Evolutionary conservation across 2,329 filamentous ascomycete genomes (phyloP).

Genomic region (Colletotrichum chlorophyti): DNA sequence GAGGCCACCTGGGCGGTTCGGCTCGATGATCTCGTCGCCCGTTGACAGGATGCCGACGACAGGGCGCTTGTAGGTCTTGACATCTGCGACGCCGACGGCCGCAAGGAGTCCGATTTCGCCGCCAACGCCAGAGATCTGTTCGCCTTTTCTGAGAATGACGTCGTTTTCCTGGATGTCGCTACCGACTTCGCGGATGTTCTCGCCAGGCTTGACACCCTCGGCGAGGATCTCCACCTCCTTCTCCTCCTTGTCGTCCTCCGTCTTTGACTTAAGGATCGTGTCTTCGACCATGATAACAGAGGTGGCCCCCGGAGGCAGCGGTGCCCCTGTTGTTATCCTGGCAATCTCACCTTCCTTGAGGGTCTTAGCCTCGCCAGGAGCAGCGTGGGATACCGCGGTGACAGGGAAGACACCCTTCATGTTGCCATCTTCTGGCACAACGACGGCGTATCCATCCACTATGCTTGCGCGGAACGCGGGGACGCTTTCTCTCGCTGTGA

Average conservation of each 20-base stretch:
- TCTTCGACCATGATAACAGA: constrained; percentile 98
- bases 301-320: constrained; percentile 85
- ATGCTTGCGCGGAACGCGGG: constrained; percentile 96
- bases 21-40: constrained; percentile 89
- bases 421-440: constrained; percentile 66
- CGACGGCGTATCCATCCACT: constrained; percentile 93
- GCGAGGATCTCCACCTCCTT: constrained; percentile 87
- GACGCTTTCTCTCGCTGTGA: constrained; percentile 81
- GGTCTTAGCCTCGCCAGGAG: constrained; percentile 69
- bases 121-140: constrained; percentile 84
- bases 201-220: constrained; percentile 73
- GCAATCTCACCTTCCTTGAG: constrained; percentile 80
- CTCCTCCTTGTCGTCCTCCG: constrained; percentile 84
- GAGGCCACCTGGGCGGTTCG: constrained; percentile 68
- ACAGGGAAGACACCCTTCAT: constrained; percentile 87
- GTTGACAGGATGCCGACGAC: constrained; percentile 89
- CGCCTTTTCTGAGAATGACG: constrained; percentile 76
- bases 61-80: constrained; percentile 77
- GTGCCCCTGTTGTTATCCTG: constrained; percentile 93
- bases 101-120: constrained; percentile 92
- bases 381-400: constrained; percentile 83
- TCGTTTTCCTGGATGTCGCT: constrained; percentile 80
- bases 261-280: constrained; percentile 77
- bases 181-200: constrained; percentile 91
- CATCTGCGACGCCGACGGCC: constrained; percentile 77